phyloP scores from a whole-genome alignment of 192 early-diverging fungal genomes.

The Entomortierella parvispora region DNA sequence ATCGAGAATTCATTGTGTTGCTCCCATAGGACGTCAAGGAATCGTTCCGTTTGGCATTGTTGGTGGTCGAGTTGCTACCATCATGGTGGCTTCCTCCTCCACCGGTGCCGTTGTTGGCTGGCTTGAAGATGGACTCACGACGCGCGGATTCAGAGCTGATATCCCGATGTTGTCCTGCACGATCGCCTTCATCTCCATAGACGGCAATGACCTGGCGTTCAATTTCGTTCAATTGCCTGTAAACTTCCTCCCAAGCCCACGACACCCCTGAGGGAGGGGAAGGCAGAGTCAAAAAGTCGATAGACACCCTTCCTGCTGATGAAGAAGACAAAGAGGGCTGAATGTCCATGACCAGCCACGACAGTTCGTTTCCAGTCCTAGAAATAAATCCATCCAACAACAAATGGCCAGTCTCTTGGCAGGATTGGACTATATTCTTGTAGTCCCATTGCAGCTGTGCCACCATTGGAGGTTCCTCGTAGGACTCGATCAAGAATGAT shows the following conservation, averaged over 20 bases:
- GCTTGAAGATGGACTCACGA: constrained; percentile 36
- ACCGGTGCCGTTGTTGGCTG: constrained; percentile 2
- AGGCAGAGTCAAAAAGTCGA: constrained; percentile 17
- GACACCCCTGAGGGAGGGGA: constrained; percentile 43
- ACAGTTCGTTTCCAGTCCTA: constrained; percentile 43
- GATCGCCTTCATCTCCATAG: constrained; percentile 43
- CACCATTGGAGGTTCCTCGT: constrained; percentile 38
- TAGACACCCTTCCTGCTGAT: background rate
- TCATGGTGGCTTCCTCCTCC: constrained; percentile 10
- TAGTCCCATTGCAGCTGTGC: constrained; percentile 45
- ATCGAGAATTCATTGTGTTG: constrained; percentile 54
- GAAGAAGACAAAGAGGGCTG: background rate
- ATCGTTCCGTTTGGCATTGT: constrained; percentile 30
- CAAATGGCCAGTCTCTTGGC: constrained; percentile 37
- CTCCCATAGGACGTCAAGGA: constrained; percentile 42
- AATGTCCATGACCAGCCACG: constrained; percentile 28
- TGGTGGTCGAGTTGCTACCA: constrained; percentile 8
- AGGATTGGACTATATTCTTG: constrained; percentile 30
- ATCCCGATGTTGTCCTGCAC: constrained; percentile 21
- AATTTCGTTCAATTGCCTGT: constrained; percentile 42
- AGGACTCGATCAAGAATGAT: constrained; percentile 45
- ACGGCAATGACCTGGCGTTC: constrained; percentile 51
- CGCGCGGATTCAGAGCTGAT: constrained; percentile 39
- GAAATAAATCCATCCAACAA: constrained; percentile 38
- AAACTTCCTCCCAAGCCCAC: constrained; percentile 47